phyloP scores from a whole-genome alignment of 768 basidiomycete species.

The Naganishia antarctica region DNA sequence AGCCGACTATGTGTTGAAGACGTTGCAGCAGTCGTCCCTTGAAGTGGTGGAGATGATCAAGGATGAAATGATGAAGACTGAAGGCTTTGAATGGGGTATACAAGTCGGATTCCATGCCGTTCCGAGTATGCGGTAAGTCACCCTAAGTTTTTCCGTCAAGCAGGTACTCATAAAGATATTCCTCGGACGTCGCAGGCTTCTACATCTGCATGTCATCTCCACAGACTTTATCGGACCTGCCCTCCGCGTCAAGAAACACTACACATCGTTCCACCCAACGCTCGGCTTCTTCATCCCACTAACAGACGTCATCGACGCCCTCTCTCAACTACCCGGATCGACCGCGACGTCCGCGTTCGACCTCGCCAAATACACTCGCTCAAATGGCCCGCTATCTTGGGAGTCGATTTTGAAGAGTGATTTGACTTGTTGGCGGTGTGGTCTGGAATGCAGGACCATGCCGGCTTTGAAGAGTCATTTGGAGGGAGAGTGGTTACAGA shows the following conservation, averaged over 20 bases:
- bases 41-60: constrained; percentile 61
- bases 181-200: constrained; percentile 31
- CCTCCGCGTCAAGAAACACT: constrained; percentile 83
- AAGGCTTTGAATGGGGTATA: constrained; percentile 52
- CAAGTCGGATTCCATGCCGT: constrained; percentile 79
- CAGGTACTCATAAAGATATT: neutral
- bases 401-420: constrained; percentile 65
- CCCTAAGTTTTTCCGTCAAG: neutral
- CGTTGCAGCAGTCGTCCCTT: constrained; percentile 60
- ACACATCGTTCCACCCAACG: constrained; percentile 82
- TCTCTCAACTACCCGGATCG: neutral
- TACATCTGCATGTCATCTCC: constrained; percentile 75
- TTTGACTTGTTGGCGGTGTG: constrained; percentile 69
- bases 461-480: constrained; percentile 71
- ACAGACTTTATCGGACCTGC: constrained; percentile 64
- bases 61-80: constrained; percentile 66
- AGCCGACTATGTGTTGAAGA: constrained; percentile 53
- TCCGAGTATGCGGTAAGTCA: constrained; percentile 78
- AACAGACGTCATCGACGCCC: constrained; percentile 55
- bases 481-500: constrained; percentile 64
- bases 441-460: constrained; percentile 62
- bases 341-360: neutral
- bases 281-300: constrained; percentile 76
- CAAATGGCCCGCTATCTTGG: constrained; percentile 49
- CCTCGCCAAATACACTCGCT: constrained; percentile 5